Evolutionary conservation across 1,284 basidiomycete genomes (phyloP).

Genomic region (Melanopsichium pennsylvanicum): DNA sequence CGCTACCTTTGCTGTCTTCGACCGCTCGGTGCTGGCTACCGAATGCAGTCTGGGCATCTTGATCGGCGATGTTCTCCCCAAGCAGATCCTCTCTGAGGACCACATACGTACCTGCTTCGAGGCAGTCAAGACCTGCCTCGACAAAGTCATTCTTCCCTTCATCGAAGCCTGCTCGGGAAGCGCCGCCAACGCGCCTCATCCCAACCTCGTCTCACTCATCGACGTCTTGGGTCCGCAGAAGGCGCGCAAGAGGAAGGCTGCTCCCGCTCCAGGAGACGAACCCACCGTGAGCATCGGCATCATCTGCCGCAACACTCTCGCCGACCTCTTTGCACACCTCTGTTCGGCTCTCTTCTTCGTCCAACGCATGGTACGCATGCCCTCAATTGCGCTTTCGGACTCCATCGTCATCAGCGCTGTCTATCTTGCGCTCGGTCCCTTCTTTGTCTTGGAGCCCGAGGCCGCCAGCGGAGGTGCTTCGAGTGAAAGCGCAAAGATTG

Average conservation of each 20-base stretch:
- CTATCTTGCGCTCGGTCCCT: constrained; percentile 88
- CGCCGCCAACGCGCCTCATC: constrained; percentile 24
- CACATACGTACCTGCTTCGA: constrained; percentile 80
- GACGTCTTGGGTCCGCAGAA: constrained; percentile 39
- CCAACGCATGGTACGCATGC: constrained; percentile 64
- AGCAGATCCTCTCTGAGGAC: constrained; percentile 88
- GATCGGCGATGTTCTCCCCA: constrained; percentile 76
- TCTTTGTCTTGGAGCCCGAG: constrained; percentile 78
- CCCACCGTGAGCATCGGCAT: constrained; percentile 25
- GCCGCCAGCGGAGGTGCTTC: constrained; percentile 17
- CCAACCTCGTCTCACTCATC: constrained; percentile 64
- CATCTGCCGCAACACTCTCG: constrained; percentile 42
- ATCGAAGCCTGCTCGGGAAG: constrained; percentile 73
- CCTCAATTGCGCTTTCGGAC: constrained; percentile 67
- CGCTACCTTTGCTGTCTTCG: constrained; percentile 48
- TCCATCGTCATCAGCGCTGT: constrained; percentile 80
- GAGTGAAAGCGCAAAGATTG: constrained; percentile 32
- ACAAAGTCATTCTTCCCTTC: constrained; percentile 83
- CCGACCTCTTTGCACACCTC: constrained; percentile 48
- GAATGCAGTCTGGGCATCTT: constrained; percentile 82
- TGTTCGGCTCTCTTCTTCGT: constrained; percentile 64
- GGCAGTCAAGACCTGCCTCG: constrained; percentile 80
- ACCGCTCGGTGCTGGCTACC: constrained; percentile 73
- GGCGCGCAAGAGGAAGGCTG: constrained; percentile 38
- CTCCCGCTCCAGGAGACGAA: constrained; percentile 4